Conservation (phyloP, 2,329 filamentous ascomycete genomes). For the Penicillium vulpinum region DNA sequence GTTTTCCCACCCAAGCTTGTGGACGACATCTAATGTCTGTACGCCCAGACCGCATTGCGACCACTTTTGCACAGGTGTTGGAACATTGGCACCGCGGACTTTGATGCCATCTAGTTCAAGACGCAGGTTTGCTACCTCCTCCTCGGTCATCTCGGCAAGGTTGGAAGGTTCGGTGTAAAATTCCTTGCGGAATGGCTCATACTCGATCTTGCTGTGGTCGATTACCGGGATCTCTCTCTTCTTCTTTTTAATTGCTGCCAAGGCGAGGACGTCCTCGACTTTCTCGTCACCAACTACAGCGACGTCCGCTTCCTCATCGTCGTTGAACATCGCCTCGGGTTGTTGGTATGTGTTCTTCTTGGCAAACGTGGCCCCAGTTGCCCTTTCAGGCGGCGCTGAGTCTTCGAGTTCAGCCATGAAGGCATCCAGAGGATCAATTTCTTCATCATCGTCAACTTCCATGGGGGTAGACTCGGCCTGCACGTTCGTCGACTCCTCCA, state of each 20-base stretch:
- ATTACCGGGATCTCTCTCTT: constrained; percentile 92
- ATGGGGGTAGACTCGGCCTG: constrained; percentile 41
- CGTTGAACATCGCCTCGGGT: constrained; percentile 84
- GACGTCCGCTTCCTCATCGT: constrained; percentile 70
- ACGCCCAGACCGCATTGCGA: constrained; percentile 89
- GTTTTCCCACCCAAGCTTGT: constrained; percentile 76
- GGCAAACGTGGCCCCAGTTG: constrained; percentile 34
- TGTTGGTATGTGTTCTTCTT: constrained; percentile 60
- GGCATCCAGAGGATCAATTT: constrained; percentile 90
- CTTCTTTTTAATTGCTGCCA: constrained; percentile 65
- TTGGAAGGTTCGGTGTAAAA: constrained; percentile 93
- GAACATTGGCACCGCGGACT: constrained; percentile 81
- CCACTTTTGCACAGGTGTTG: constrained; percentile 94
- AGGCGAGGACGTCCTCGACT: constrained; percentile 64
- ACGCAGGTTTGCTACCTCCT: constrained; percentile 77
- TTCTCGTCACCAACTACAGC: constrained; percentile 63
- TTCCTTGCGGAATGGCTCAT: constrained; percentile 84
- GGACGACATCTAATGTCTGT: constrained; percentile 82
- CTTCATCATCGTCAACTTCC: constrained; percentile 51
- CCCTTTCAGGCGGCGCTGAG: constrained; percentile 47
- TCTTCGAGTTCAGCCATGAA: constrained; percentile 79
- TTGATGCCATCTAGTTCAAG: constrained; percentile 94
- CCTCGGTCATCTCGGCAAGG: constrained; percentile 76
- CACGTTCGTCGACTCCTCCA: constrained; percentile 43
- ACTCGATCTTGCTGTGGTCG: constrained; percentile 82